Evolutionary conservation across 768 basidiomycete genomes (phyloP).

Genomic region (Xerocomellus intermedius): DNA sequence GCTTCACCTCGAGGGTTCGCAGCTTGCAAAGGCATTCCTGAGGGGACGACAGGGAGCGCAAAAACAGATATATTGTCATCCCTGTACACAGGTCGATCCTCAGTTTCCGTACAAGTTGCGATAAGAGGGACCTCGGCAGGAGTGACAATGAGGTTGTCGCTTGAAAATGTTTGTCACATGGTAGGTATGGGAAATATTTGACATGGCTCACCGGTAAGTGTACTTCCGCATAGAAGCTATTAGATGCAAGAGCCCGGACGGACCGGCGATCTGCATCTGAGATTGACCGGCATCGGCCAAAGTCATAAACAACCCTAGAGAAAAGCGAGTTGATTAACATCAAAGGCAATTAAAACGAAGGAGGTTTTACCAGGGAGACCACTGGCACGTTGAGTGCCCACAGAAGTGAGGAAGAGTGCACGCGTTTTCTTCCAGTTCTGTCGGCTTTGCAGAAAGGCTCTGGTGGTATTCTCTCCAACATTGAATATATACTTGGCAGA

Average conservation of each 20-base stretch:
- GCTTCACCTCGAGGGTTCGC: background rate
- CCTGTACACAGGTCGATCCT: conserved; percentile 47
- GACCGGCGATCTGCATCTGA: conserved; percentile 64
- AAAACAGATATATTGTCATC: conserved; percentile 69
- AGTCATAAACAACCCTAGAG: conserved; percentile 71
- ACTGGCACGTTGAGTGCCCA: conserved; percentile 57
- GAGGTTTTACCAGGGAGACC: conserved; percentile 69
- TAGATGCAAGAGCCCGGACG: conserved; percentile 67
- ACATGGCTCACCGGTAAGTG: conserved; percentile 52
- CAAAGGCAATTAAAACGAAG: background rate
- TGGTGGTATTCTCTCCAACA: conserved; percentile 75
- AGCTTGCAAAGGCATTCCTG: background rate
- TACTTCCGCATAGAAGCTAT: conserved; percentile 71
- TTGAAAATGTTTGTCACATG: conserved; percentile 20
- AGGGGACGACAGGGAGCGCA: conserved; percentile 48
- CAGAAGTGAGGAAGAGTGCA: conserved; percentile 70
- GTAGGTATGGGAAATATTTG: background rate
- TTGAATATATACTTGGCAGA: conserved; percentile 87
- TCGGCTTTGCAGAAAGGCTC: conserved; percentile 68
- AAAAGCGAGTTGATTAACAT: background rate
- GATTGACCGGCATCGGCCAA: conserved; percentile 68
- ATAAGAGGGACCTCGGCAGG: conserved; percentile 42
- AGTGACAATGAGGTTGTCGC: conserved; percentile 51
- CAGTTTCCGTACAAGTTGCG: conserved; percentile 13
- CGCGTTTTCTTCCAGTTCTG: conserved; percentile 64